Conservation (phyloP, 176 grass and related monocot genomes). For the Dendrocalamus sinicus region DNA sequence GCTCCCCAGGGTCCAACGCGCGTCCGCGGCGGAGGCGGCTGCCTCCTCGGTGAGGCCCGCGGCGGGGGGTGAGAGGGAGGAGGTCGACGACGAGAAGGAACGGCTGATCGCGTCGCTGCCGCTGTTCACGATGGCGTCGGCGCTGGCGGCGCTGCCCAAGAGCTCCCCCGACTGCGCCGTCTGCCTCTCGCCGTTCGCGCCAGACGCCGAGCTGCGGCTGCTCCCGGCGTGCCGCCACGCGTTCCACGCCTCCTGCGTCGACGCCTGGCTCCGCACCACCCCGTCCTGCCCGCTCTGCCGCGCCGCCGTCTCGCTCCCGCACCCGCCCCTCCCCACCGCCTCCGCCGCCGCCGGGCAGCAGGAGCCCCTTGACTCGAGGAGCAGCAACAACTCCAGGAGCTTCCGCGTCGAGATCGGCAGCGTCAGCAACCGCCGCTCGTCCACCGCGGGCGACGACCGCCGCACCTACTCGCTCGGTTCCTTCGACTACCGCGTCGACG, state of each 20-base stretch:
- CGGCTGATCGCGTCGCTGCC: constrained; percentile 79
- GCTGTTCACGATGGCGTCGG: constrained; percentile 81
- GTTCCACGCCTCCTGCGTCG: constrained; percentile 85
- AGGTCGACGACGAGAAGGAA: constrained; percentile 60
- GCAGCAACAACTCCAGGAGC: constrained; percentile 55
- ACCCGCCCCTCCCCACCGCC: constrained; percentile 53
- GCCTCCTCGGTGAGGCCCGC: background rate
- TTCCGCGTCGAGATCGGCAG: constrained; percentile 90
- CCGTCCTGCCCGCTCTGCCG: constrained; percentile 93
- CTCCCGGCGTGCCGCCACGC: constrained; percentile 88
- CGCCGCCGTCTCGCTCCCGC: constrained; percentile 66
- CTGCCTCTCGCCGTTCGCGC: constrained; percentile 78
- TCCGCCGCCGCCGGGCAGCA: background rate
- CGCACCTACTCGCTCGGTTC: constrained; percentile 79
- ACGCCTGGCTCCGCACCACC: constrained; percentile 86
- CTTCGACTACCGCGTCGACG: constrained; percentile 86
- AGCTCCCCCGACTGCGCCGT: constrained; percentile 90
- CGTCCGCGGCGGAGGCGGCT: constrained; percentile 4
- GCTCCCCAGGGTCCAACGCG: constrained; percentile 18
- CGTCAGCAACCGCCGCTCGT: constrained; percentile 70
- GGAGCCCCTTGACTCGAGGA: constrained; percentile 25
- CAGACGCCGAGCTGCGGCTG: constrained; percentile 81
- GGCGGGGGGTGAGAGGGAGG: background rate
- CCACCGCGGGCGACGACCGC: constrained; percentile 45
- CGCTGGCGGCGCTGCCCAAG: constrained; percentile 75